phyloP scores from a whole-genome alignment of 2,329 filamentous ascomycete genomes.

The Aspergillus persii region DNA sequence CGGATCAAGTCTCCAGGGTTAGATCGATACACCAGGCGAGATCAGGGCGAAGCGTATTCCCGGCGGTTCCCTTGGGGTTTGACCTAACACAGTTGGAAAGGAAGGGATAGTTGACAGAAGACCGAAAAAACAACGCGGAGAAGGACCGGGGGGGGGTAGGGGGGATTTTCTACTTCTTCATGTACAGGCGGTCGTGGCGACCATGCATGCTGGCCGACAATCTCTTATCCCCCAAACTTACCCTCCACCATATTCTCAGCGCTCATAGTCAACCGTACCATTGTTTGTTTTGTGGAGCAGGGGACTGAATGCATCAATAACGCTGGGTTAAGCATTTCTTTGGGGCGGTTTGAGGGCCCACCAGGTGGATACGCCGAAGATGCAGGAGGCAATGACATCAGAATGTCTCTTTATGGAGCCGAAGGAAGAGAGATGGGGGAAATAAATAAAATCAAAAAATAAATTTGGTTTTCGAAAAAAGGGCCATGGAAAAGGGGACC shows the following conservation, averaged over 20 bases:
- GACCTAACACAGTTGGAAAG: neutral
- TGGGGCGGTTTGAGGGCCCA: conserved; percentile 18
- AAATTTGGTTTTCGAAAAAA: neutral
- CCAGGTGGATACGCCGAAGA: conserved; percentile 9
- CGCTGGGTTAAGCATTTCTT: conserved; percentile 31
- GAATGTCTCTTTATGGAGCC: neutral
- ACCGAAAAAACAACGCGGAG: conserved; percentile 11
- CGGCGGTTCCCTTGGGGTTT: neutral
- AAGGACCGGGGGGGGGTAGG: conserved; percentile 17
- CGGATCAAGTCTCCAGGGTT: neutral
- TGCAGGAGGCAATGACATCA: conserved; percentile 15
- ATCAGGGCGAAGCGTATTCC: neutral
- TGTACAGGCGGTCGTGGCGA: conserved; percentile 21
- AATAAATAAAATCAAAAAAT: neutral
- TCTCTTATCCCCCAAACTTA: conserved; percentile 14
- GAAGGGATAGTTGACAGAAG: conserved; percentile 5
- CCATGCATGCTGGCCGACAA: conserved; percentile 13
- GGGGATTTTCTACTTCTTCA: conserved; percentile 29
- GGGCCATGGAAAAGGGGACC: neutral
- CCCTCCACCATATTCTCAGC: conserved; percentile 15
- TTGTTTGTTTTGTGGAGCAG: conserved; percentile 18
- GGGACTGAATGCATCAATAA: conserved; percentile 32
- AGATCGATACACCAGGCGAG: neutral
- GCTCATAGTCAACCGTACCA: conserved; percentile 17
- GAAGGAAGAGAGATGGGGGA: neutral